Evolutionary conservation across 2,329 filamentous ascomycete species (phyloP).

Genomic region (Colletotrichum chrysophilum): DNA sequence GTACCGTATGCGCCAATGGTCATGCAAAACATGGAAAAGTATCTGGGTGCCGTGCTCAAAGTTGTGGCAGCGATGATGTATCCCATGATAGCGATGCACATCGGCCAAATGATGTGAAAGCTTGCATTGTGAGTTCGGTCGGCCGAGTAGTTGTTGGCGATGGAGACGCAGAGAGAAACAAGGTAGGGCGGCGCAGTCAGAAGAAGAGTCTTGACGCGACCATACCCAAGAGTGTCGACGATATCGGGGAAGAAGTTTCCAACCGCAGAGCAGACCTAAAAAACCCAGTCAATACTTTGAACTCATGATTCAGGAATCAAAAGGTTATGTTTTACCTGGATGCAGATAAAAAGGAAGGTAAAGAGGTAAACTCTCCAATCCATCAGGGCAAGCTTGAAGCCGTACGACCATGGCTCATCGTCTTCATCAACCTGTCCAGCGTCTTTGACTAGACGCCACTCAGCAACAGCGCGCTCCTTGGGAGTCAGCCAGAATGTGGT

Average conservation of each 20-base stretch:
- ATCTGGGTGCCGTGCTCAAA: not conserved
- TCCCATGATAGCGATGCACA: not conserved
- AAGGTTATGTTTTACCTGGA: not conserved
- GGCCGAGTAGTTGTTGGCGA: not conserved
- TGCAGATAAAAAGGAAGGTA: not conserved
- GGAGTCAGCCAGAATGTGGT: slow-evolving; percentile 54
- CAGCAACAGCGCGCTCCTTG: slow-evolving; percentile 57
- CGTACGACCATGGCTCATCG: slow-evolving; percentile 37
- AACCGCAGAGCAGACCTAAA: slow-evolving; percentile 54
- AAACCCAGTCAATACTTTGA: not conserved
- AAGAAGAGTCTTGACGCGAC: slow-evolving; percentile 57
- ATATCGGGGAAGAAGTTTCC: slow-evolving; percentile 71
- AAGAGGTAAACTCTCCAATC: slow-evolving; percentile 40
- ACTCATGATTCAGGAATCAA: not conserved
- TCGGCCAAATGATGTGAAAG: not conserved
- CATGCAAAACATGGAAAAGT: not conserved
- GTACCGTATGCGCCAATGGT: not conserved
- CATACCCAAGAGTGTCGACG: slow-evolving; percentile 63
- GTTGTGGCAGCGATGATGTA: not conserved
- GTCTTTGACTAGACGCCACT: slow-evolving; percentile 54
- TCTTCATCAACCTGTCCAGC: slow-evolving; percentile 48
- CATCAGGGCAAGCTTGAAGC: slow-evolving; percentile 58
- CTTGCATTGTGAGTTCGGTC: not conserved
- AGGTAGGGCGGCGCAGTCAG: slow-evolving; percentile 51
- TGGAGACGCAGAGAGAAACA: not conserved